These are phyloP conservation scores for Rhizopogon rudus DNA, from an alignment of 768 basidiomycete species.

Conservation along the genomic window DNA sequence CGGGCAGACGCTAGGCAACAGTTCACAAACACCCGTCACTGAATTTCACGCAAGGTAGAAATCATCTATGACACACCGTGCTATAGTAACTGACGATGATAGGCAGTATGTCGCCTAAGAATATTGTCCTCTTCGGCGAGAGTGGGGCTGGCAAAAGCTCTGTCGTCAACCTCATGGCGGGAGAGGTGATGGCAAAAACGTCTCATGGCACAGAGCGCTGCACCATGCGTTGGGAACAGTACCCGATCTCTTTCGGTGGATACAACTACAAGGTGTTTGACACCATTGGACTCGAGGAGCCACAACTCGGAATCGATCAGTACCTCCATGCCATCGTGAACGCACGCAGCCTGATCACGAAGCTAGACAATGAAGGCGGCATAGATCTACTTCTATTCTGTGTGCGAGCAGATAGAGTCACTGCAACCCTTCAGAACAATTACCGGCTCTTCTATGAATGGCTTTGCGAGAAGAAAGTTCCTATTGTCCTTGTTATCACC, in stretches of 20 bases:
- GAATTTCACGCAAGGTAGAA: too few relatives aligned
- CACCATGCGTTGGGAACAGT: constrained; percentile 27
- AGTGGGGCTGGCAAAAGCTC: constrained; percentile 38
- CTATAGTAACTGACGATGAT: too few relatives aligned
- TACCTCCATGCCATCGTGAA: constrained; percentile 23
- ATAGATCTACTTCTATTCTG: constrained; percentile 39
- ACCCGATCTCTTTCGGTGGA: constrained; percentile 12
- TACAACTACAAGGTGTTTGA: constrained; percentile 26
- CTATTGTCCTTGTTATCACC: constrained; percentile 25
- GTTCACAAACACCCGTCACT: too few relatives aligned
- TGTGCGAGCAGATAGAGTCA: constrained; percentile 35
- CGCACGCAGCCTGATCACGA: constrained; percentile 28
- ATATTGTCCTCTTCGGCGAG: constrained; percentile 28
- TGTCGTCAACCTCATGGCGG: constrained; percentile 36
- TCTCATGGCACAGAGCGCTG: constrained; percentile 31
- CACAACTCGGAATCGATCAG: constrained; percentile 21
- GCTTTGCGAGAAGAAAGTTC: constrained; percentile 27
- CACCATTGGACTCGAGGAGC: constrained; percentile 31
- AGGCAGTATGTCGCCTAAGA: constrained; percentile 8
- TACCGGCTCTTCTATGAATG: constrained; percentile 35
- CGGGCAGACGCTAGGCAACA: too few relatives aligned
- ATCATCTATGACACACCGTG: too few relatives aligned
- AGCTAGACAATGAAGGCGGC: constrained; percentile 26
- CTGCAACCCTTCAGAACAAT: constrained; percentile 30
- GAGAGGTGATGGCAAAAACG: constrained; percentile 21